Evolutionary conservation across 2,329 filamentous ascomycete species (phyloP), one percentile per base, ranked within the genome.

Genomic region (Verticillium zaregamsianum): DNA sequence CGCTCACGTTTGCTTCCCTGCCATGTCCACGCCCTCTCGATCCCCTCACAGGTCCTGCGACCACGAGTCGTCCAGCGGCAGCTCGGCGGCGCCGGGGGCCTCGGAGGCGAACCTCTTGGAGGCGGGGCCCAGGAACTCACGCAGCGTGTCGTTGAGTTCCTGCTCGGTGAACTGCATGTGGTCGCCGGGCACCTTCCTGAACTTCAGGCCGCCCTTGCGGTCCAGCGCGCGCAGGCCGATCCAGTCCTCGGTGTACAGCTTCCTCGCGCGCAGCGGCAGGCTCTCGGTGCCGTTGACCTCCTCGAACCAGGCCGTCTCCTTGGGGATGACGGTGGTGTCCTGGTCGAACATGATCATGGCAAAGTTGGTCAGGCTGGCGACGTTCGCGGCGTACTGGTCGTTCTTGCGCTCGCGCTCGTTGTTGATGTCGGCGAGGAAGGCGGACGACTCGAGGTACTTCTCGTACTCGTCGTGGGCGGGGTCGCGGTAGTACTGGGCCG

Each of bases 341-440:
- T 96, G 87, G 65, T 88, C 88, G 72, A 98, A 99, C 75, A 96
- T 79, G 73, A 91, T 93, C 90, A 98, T 91, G 65, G 91, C 92
- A 66, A 98, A 90, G 68, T 89, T 90, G 69, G 90, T 85, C 72
- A 99, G 73, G 37, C 70, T 76, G 8, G 82, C 83, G 57, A 99
- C 67, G 71, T 94, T 90, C 68, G 83, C 75, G 72, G 84, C 87
- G 75, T 98, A 99, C 14, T 78, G 82, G 39, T 76, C 70, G 70
- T 93, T 97, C 84, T 96, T 96, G 60, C 79, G 64, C 57, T 67
- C 66, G 12, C 93, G 84, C 83, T 99, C 95, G 74, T 98, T 98
- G 77, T 99, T 99, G 77, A 98, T 89, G 72, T 98, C 94, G 11
- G 94, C 95, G 9, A 99, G 81, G 75, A 96, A 97, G 73, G 93